Conservation (phyloP, 139 green algal species). For the Coccomyxa sp. region DNA sequence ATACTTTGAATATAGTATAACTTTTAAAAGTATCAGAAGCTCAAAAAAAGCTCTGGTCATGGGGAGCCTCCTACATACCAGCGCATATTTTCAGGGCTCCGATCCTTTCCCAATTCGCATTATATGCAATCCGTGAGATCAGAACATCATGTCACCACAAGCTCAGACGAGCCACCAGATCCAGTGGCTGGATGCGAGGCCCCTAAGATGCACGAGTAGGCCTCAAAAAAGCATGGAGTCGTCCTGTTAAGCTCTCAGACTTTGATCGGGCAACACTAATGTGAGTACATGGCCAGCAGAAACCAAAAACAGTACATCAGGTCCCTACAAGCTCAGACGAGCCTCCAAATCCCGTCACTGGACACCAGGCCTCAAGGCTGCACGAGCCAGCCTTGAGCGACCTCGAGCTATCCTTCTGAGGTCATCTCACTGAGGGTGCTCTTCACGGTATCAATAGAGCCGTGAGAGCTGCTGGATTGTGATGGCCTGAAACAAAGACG, state of each 20-base stretch:
- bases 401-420: not conserved
- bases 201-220: not conserved
- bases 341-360: not conserved
- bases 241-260: not conserved
- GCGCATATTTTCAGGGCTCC: not conserved
- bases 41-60: not conserved
- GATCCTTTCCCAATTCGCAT: not conserved
- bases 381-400: not conserved
- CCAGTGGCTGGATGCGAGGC: not conserved
- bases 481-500: not conserved
- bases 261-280: not conserved
- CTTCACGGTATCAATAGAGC: not conserved
- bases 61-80: not conserved
- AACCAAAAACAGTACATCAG: not conserved
- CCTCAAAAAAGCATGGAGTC: not conserved
- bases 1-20: constrained; percentile 2
- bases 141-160: not conserved
- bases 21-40: not conserved
- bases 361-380: not conserved
- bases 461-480: not conserved
- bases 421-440: not conserved
- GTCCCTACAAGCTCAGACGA: not conserved
- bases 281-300: not conserved
- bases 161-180: not conserved
- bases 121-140: not conserved